Conservation (phyloP, 192 early-diverging fungal genomes). For the Chytriomyces sp. region DNA sequence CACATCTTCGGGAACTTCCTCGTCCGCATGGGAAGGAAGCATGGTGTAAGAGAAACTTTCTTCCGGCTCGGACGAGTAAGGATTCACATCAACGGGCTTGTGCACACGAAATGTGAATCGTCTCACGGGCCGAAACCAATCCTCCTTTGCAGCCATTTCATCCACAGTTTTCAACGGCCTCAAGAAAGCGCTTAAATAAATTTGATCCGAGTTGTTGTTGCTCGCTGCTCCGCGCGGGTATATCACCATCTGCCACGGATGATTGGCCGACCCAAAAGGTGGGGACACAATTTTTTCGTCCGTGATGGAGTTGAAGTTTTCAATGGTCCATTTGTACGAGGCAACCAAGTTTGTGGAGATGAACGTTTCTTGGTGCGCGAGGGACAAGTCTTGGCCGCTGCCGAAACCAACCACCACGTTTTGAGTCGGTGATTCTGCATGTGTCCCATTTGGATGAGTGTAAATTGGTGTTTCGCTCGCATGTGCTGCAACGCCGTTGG, state of each 20-base stretch:
- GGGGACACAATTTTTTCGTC: constrained; percentile 59
- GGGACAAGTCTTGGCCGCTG: not conserved
- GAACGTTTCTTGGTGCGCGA: not conserved
- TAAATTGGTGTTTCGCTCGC: too few relatives aligned
- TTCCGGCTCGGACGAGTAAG: constrained; percentile 10
- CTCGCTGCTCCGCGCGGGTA: constrained; percentile 50
- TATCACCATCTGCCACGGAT: constrained; percentile 54
- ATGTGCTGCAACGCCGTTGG: not conserved
- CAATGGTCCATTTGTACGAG: constrained; percentile 39
- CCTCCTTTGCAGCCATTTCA: constrained; percentile 44
- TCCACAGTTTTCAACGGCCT: constrained; percentile 45
- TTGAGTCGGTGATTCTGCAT: not conserved
- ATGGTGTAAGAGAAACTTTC: constrained; percentile 24
- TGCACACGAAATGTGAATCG: constrained; percentile 46
- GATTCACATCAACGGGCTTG: constrained; percentile 4
- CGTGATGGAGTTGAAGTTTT: constrained; percentile 28
- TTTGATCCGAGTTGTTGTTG: constrained; percentile 24
- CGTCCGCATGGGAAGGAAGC: constrained; percentile 3
- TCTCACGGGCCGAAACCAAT: constrained; percentile 45
- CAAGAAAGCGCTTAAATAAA: constrained; percentile 44
- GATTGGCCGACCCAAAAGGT: constrained; percentile 54
- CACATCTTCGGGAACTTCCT: constrained; percentile 32
- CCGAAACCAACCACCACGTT: not conserved
- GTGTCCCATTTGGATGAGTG: not conserved
- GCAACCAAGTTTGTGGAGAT: constrained; percentile 37